Base-by-base conservation (phyloP, 2,329 filamentous ascomycete species). In the Ophiostoma sp. region DNA sequence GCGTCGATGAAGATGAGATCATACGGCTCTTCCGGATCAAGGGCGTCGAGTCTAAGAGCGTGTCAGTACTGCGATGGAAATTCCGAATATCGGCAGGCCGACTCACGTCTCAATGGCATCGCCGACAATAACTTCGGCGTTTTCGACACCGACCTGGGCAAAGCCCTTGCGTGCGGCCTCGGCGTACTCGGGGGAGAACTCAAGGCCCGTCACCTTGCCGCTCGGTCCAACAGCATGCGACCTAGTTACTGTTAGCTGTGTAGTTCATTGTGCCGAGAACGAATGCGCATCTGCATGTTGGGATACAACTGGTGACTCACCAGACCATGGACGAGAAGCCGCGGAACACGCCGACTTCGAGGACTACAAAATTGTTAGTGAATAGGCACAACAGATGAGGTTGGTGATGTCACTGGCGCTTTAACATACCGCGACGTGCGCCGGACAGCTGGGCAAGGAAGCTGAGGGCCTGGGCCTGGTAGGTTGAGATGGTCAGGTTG, bases 1-100 rank as follows among this genome's bases (percentile, higher is more conserved):
- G 86, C 86, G 73, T 88, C 86, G 74, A 88, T 82, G 78, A 88
- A 88, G 77, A 88, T 82, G 61, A 87, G 79, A 78, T 88, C 87
- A 76, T 86, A 88, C 3, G 87, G 84, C 76, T 83, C 79, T 48
- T 78, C 72, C 73, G 79, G 76, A 74, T 82, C 75, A 3, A 82
- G 80, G n/a, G 76, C 72, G 7, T 78, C 76, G 11, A 83, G 79
- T 2, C 82, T 82, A 19, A 7, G 57, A 0, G 28, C 2, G 48
- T 2, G 31, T 68, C 19, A 61, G 57, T 7, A 12, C 7, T 11
- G 22, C 9, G 22, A 28, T 28, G 5, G 22, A 7, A 1, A 15
- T 12, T 17, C 17, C 28, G 15, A 8, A 11, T 9, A 9, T 19
- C 8, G 17, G n/a, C 64, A 12, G n/a, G 52, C 52, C 25, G 42